These are phyloP conservation scores for Pistacia atlantica DNA, from an alignment of 345 rosid genomes.

Conservation along the genomic window DNA sequence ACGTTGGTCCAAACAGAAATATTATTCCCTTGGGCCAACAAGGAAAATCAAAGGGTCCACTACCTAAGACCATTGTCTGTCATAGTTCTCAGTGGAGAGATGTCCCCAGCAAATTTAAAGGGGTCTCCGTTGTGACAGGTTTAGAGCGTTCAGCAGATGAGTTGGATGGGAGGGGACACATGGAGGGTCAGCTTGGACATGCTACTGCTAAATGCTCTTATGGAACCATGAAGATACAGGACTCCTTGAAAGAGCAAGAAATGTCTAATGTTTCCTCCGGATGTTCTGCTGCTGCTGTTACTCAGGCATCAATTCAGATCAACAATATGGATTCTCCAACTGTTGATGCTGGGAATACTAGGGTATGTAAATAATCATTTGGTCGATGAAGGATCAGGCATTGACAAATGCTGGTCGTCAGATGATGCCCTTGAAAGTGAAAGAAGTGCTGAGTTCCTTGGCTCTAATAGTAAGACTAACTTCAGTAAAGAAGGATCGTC, in stretches of 20 bases:
- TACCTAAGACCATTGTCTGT: constrained; percentile 21
- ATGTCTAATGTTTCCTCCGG: constrained; percentile 50
- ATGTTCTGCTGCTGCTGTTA: constrained; percentile 42
- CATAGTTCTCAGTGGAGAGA: constrained; percentile 46
- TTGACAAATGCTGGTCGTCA: constrained; percentile 55
- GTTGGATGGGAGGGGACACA: constrained; percentile 23
- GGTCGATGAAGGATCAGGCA: constrained; percentile 51
- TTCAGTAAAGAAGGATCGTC: constrained; percentile 19
- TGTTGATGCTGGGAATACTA: constrained; percentile 30
- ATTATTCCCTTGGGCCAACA: constrained; percentile 20
- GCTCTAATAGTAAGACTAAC: constrained; percentile 23
- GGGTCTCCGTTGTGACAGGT: constrained; percentile 18
- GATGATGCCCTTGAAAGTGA: constrained; percentile 49
- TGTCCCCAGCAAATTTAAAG: constrained; percentile 40
- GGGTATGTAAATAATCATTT: constrained; percentile 26
- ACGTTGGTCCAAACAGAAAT: constrained; percentile 21
- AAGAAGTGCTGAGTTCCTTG: constrained; percentile 40
- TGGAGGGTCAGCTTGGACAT: constrained; percentile 25
- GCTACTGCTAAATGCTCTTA: constrained; percentile 19
- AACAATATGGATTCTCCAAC: constrained; percentile 35
- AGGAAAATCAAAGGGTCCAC: constrained; percentile 13
- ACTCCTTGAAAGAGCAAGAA: constrained; percentile 35
- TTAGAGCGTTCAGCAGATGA: constrained; percentile 19
- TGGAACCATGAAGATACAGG: constrained; percentile 23
- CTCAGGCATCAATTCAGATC: constrained; percentile 41